Base-by-base conservation (phyloP, 331 rosid genomes). In the Malus hybrid region DNA sequence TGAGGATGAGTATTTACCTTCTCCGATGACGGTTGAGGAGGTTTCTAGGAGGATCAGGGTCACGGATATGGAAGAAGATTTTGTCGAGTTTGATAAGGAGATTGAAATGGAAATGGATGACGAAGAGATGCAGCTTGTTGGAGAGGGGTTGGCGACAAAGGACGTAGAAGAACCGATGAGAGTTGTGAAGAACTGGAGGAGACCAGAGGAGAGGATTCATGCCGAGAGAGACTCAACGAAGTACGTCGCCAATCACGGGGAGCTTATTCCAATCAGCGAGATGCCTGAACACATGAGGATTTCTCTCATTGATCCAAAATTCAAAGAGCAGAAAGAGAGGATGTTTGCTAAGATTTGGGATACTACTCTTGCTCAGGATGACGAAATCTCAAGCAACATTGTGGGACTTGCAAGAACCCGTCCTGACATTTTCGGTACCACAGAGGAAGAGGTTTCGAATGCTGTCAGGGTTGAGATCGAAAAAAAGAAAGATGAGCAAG, bases 81-180 rank as follows among this genome's bases (percentile, higher is more conserved):
- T 78, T 31, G 80, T 85, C 59, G 98, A 93, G 85, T 96, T 91
- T 55, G 92, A 84, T 13, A 93, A 89, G 87, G 97, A 87, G 83
- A 84, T 91, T 39, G 98, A 93, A 79, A 91, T 93, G 98, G 98
- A 93, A 83, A 91, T 90, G 96, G 98, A 93, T 18, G 97, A 89
- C 31, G 96, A 93, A 74, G 98, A 93, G 85, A 88, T 89, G 80
- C 98, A 86, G 73, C 96, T 88, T 80, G 93, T 93, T 80, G 91
- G 82, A 85, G 97, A 91, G 86, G 98, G 96, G 67, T 85, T 93
- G 88, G 78, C 82, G 57, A 65, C 84, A 10, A 93, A 89, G 62
- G 96, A 89, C 32, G 88, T 85, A 36, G 98, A 90, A 28, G 89
- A 89, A 54, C 98, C 91, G 2, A 89, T 93, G 97, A 87, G 93